Evolutionary conservation across 495 filamentous ascomycete species (phyloP), one percentile per base, ranked within the genome.

Genomic region (Alectoria sarmentosa): DNA sequence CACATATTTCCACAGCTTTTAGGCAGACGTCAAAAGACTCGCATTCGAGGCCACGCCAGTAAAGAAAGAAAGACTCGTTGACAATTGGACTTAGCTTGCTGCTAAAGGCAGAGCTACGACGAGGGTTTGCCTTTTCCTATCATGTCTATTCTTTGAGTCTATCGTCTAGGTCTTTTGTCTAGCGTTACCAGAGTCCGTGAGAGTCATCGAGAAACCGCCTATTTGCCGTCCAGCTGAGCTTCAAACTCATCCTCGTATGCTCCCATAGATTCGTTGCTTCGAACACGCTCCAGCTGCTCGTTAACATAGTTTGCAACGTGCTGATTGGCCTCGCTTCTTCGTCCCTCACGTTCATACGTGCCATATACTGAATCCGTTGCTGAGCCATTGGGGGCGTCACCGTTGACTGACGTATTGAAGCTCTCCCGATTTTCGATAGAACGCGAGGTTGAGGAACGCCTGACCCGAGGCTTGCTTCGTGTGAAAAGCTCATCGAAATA

Each of bases 401-500:
- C 79, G 68, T 79, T 74, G 28, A 77, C 73, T 37, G 78, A 79
- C 1, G 69, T 64, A 61, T 81, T 83, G 71, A 88, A 96, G 77
- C 94, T 91, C 11, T 38, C 37, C 11, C 37, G 37, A 73, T 84
- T 84, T 11, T 88, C 87, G 66, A 98, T 92, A n/a, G 90, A 95
- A 21, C 93, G 83, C 28, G 80, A 85, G 6, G 90, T 95, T 1
- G 90, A 94, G 4, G 90, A 92, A 34, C 92, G 87, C 21, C 92
- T 88, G 58, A 94, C 78, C 28, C 80, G 77, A 11, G 78, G 78
- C 54, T 75, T 76, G 54, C 63, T 73, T 7, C 73, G 71, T 37
- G 74, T 77, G 32, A 95, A 90, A 66, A 92, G 84, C 67, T 98
- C 93, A 69, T 98, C 93, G 71, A 98, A 98, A 77, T 97, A 97